Evolutionary conservation across 192 early-diverging fungal genomes (phyloP).

Genomic region (Backusella westeae): DNA sequence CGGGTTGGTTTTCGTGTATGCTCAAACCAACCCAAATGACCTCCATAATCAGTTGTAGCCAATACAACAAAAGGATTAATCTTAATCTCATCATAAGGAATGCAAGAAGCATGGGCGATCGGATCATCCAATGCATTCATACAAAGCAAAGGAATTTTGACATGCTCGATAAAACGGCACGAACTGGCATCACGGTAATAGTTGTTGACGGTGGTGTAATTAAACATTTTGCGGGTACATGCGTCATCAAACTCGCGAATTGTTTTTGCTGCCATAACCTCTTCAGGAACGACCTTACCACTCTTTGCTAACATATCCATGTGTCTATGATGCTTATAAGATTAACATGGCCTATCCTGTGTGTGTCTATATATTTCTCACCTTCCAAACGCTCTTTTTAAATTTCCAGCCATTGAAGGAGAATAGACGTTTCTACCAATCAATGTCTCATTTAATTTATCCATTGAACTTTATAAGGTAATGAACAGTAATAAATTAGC

Average conservation of each 20-base stretch:
- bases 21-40: constrained; percentile 91
- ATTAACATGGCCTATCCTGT: background rate
- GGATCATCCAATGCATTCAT: constrained; percentile 89
- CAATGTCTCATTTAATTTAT: constrained; percentile 32
- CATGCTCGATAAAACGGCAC: constrained; percentile 58
- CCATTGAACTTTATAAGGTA: constrained; percentile 41
- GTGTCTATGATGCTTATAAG: constrained; percentile 17
- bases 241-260: constrained; percentile 86
- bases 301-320: constrained; percentile 45
- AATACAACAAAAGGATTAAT: constrained; percentile 80
- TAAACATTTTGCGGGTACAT: constrained; percentile 71
- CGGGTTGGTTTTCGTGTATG: constrained; percentile 42
- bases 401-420: constrained; percentile 46
- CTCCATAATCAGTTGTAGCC: constrained; percentile 80
- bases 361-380: constrained; percentile 20
- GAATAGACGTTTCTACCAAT: constrained; percentile 46
- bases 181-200: constrained; percentile 72
- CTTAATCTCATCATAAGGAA: constrained; percentile 73
- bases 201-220: constrained; percentile 80
- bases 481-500: constrained; percentile 10
- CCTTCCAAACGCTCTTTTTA: constrained; percentile 41
- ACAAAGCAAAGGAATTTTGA: constrained; percentile 79
- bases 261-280: constrained; percentile 50
- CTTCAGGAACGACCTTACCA: constrained; percentile 45
- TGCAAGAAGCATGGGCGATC: constrained; percentile 62